phyloP scores from a whole-genome alignment of 345 rosid genomes.

The Isatis tinctoria region DNA sequence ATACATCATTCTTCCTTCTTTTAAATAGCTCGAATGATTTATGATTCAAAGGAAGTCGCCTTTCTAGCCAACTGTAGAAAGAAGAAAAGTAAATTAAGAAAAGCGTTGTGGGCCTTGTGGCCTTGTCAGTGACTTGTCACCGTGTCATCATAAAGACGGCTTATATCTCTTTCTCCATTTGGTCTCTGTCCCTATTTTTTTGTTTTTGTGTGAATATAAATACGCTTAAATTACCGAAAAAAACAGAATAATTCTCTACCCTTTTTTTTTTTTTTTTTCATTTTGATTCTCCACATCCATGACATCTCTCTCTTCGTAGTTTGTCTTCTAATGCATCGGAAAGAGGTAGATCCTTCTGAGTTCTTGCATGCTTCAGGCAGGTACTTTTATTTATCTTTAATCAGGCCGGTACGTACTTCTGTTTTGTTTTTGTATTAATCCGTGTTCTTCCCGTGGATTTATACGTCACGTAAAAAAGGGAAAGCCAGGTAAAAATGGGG shows the following conservation, averaged over 20 bases:
- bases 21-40: too few species aligned
- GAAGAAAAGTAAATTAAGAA: neutral
- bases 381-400: too few species aligned
- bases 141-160: neutral
- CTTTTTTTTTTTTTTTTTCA: neutral
- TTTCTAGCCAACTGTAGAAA: neutral
- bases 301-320: neutral
- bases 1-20: too few species aligned
- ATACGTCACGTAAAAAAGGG: neutral
- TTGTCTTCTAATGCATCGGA: slow-evolving; percentile 1
- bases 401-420: too few species aligned
- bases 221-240: neutral
- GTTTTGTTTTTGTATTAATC: neutral
- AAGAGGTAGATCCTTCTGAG: slow-evolving; percentile 10
- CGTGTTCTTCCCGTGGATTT: neutral
- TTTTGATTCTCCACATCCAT: neutral
- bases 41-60: neutral
- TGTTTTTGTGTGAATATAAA: neutral
- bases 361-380: slow-evolving; percentile 24
- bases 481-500: neutral
- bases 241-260: neutral
- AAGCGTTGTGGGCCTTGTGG: neutral
- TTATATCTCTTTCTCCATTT: neutral
- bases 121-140: neutral
- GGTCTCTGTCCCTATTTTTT: neutral